Evolutionary conservation across 2,329 filamentous ascomycete species (phyloP), one percentile per base, ranked within the genome.

Genomic region (Botryotinia calthae): DNA sequence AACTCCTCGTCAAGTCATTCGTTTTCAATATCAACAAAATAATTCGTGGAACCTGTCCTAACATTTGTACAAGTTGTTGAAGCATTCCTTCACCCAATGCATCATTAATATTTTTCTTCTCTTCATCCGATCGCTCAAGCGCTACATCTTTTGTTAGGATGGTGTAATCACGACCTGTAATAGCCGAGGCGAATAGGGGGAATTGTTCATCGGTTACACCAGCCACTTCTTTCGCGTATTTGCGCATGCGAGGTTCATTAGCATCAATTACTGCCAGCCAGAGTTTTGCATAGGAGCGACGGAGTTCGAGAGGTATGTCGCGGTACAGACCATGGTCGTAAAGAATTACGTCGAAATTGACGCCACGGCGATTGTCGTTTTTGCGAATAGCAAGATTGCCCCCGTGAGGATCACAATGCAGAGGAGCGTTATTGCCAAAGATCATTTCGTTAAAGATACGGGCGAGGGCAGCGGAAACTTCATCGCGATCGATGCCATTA

Each of bases 401-500:
- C 65, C 95, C 96, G 80, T 99, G 96, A 0, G 96, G 96, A 80
- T 99, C 96, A 83, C 96, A 99, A 84, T 99, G 96, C 56, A 99
- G 84, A 0, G 96, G 94, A 0, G 95, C 95, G 73, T 91, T 88
- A 70, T 91, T 88, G 66, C 95, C 95, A 77, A 99, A 99, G 77
- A 99, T 98, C 96, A 99, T 99, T 81, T 98, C 95, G 85, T 99
- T 99, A 87, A 99, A 99, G 73, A 99, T 94, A 73, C 91, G 90
- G 0, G 96, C 92, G 6, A 99, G 86, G 0, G 94, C 92, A 1
- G 95, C 95, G 0, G 95, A 97, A 8, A 99, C 96, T 82, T 98
- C 95, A 80, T 98, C 96, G 31, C 96, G 90, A 82, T 97, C 94
- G 80, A 99, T 99, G 73, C 89, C 88, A 81, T 97, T 92, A 10